phyloP scores from a whole-genome alignment of 768 basidiomycete genomes.

The Tulasnella sp. region DNA sequence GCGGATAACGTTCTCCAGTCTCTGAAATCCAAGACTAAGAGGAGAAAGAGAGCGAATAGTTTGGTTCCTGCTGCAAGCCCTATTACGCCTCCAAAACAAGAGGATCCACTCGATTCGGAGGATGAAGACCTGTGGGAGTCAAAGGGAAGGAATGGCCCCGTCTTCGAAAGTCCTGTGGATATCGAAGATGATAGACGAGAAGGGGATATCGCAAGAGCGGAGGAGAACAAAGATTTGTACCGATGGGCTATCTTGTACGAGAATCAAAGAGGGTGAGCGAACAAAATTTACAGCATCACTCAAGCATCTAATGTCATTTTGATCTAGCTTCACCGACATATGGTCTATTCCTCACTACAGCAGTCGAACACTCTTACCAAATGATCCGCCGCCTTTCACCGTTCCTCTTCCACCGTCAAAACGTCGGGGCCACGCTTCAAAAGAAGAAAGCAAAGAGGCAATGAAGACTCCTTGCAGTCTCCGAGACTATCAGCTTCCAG shows the following conservation, averaged over 20 bases:
- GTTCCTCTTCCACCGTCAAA: constrained; percentile 29
- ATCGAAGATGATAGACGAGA: background rate
- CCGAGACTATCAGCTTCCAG: constrained; percentile 55
- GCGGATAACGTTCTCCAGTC: too few relatives aligned
- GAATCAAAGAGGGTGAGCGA: constrained; percentile 63
- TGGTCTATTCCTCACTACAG: constrained; percentile 69
- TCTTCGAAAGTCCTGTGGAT: background rate
- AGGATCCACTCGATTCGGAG: background rate
- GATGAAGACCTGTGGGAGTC: background rate
- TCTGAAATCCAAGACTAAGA: too few relatives aligned
- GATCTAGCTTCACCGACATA: constrained; percentile 40
- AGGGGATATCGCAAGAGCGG: background rate
- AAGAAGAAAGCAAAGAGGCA: background rate
- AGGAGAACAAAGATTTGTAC: constrained; percentile 35
- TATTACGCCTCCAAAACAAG: too few relatives aligned
- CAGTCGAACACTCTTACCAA: constrained; percentile 49
- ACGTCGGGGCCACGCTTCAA: too few relatives aligned
- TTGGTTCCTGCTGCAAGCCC: too few relatives aligned
- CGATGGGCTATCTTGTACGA: constrained; percentile 71
- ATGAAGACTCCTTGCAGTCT: constrained; percentile 29
- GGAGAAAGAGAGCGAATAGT: too few relatives aligned
- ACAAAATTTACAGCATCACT: background rate
- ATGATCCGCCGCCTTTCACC: constrained; percentile 64
- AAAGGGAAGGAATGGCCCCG: background rate
- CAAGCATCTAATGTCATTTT: background rate